Percentiles rank a stretch among this genome's conserved stretches.
Conservation (phyloP, 1,284 basidiomycete species). For the Rhizoctonia solani region DNA sequence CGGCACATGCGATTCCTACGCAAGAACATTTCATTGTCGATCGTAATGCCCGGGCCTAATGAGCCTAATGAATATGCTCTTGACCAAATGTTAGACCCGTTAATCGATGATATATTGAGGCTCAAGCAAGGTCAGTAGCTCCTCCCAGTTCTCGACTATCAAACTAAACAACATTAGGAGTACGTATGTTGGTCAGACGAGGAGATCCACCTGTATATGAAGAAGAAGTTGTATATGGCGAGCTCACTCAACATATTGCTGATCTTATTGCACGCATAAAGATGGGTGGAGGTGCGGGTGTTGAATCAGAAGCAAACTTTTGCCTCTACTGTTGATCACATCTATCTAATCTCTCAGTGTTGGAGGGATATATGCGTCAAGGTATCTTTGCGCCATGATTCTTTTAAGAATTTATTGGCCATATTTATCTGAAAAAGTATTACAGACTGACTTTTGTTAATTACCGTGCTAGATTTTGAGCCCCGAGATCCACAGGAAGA, state of each 20-base stretch:
- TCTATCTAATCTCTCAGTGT: too few species aligned
- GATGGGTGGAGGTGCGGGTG: too few species aligned
- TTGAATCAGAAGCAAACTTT: too few species aligned
- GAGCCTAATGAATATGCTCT: constrained; percentile 2
- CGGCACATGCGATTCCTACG: constrained; percentile 1
- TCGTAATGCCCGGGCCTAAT: constrained; percentile 22
- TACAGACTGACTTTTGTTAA: too few species aligned
- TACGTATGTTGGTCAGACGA: not conserved
- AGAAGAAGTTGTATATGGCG: too few species aligned
- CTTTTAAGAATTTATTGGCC: too few species aligned
- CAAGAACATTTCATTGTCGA: constrained; percentile 11
- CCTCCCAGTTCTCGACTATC: not conserved
- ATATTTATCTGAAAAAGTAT: too few species aligned
- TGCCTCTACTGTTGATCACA: too few species aligned
- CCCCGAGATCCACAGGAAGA: not conserved
- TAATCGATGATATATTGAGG: constrained; percentile 11
- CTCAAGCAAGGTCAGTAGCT: constrained; percentile 5
- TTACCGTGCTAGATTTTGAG: too few species aligned
- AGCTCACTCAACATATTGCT: too few species aligned
- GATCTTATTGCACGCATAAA: too few species aligned
- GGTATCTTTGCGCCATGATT: not conserved
- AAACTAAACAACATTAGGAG: not conserved
- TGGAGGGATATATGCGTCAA: not conserved
- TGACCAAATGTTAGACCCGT: constrained; percentile 3
- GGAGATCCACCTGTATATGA: not conserved